Percentiles rank a stretch among this genome's conserved stretches.
These are phyloP conservation scores for Lumnitzera littorea DNA, from an alignment of 345 rosid species.

Conservation along the genomic window DNA sequence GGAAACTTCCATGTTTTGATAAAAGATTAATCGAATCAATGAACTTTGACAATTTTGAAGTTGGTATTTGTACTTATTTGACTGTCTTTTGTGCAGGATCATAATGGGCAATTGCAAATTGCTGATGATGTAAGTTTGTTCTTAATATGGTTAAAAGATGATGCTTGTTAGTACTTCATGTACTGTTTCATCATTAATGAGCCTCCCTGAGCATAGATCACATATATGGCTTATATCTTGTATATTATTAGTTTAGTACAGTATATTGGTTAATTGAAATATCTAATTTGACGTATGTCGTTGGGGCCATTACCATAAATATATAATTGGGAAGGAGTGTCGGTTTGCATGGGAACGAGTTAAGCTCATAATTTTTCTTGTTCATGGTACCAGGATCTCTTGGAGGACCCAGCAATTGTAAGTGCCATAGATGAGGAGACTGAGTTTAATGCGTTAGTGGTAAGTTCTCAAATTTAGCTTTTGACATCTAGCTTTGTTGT, in stretches of 20 bases:
- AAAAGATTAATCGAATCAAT: too few species aligned
- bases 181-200: not conserved
- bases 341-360: not conserved
- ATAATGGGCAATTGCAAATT: slow-evolving; percentile 60
- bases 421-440: slow-evolving; percentile 88
- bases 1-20: not conserved
- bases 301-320: not conserved
- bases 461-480: slow-evolving; percentile 18
- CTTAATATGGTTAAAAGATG: not conserved
- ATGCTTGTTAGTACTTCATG: not conserved
- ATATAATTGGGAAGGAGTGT: not conserved
- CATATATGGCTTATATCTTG: not conserved
- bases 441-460: slow-evolving; percentile 91
- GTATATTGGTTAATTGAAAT: too few species aligned
- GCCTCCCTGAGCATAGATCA: not conserved
- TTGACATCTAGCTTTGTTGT: slow-evolving; percentile 1
- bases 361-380: not conserved
- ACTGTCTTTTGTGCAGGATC: slow-evolving; percentile 55
- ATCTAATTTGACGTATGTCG: too few species aligned
- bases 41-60: not conserved
- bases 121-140: slow-evolving; percentile 79
- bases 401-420: slow-evolving; percentile 70
- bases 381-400: slow-evolving; percentile 44
- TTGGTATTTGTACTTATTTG: not conserved
- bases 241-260: not conserved